Base-by-base conservation (phyloP, 768 basidiomycete species). In the Cyclocybe cylindracea region DNA sequence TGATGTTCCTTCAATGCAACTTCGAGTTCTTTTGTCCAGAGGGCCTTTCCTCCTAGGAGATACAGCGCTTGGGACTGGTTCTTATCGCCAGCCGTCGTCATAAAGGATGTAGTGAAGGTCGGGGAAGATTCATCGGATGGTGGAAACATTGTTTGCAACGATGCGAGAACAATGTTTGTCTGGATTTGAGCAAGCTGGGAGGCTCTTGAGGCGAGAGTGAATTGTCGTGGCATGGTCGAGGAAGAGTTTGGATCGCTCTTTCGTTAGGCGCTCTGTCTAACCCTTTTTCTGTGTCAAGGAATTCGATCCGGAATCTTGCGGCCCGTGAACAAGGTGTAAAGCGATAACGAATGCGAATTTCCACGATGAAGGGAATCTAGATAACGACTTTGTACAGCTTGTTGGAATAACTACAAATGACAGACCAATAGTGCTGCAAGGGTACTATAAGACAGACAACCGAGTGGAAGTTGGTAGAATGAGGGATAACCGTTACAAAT, bases 1-100 rank as follows among this genome's bases (percentile, higher is more conserved):
- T 78, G 73, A 31, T 78, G 72, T 39, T 85, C 78, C 48, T 83
- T 77, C 54, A 99, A 73, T 39, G 85, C 86, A 14, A 90, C 88
- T 66, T 99, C 97, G 48, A 99, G 84, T 61, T 98, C 96, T 61
- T 93, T 91, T 35, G 97, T 99, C 97, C 97, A 99, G 29, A 98
- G 70, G 0, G 89, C 80, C 66, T 92, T 93, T n/a, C 91, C 93
- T 36, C 94, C 94, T 11, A 97, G 73, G 7, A 94, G 77, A 70
- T 95, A 95, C 13, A 97, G 76, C 2, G 84, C 82, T 57, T 92
- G 87, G 1, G 87, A 84, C 69, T 95, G 92, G 62, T 97, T 94
- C 63, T 90, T 89, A 73, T 98, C 96, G 77, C 96, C 63, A 72
- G 84, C 93, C 16, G 86, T 87, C 3, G 75, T 54, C 69, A 80